Percentiles rank a stretch among this genome's conserved stretches.
Evolutionary conservation across 345 rosid species (phyloP).

Genomic region (Salix arbutifolia): DNA sequence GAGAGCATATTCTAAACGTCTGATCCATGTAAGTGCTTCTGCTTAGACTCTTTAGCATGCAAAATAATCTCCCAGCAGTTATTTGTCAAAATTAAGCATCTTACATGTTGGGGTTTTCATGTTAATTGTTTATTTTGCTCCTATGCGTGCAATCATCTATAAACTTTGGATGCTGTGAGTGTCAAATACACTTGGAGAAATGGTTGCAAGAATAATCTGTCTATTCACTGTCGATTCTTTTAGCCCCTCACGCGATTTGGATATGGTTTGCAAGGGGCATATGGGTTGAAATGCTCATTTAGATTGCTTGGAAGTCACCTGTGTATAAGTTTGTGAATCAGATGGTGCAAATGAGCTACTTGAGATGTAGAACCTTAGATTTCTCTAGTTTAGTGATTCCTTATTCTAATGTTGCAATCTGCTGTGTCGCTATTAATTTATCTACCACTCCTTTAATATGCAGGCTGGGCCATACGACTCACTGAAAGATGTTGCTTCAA

Average conservation of each 20-base stretch:
- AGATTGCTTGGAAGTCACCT: not conserved
- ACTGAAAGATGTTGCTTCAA: constrained; percentile 74
- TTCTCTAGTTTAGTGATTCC: not conserved
- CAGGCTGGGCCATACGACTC: constrained; percentile 93
- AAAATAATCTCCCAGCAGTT: not conserved
- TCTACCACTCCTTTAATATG: constrained; percentile 16
- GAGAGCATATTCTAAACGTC: constrained; percentile 42
- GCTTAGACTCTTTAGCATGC: constrained; percentile 1
- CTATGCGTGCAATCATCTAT: not conserved
- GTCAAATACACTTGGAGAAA: not conserved
- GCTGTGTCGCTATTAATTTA: not conserved
- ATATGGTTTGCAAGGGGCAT: not conserved
- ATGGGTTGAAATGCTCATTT: not conserved
- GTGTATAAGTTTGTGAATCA: not conserved
- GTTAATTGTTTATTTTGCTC: not conserved
- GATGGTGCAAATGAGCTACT: not conserved
- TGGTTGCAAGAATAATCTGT: not conserved
- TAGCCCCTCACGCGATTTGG: not conserved
- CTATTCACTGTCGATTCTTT: not conserved
- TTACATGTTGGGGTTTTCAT: not conserved
- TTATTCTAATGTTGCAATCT: not conserved
- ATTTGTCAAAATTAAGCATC: not conserved
- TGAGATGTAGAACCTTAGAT: not conserved
- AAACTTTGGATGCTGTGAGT: not conserved
- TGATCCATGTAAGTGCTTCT: constrained; percentile 53